A percentile compares a stretch with the other conserved stretches of the same genome.
These are phyloP conservation scores for Anacardium occidentale DNA, from an alignment of 345 rosid genomes.

Conservation along the genomic window DNA sequence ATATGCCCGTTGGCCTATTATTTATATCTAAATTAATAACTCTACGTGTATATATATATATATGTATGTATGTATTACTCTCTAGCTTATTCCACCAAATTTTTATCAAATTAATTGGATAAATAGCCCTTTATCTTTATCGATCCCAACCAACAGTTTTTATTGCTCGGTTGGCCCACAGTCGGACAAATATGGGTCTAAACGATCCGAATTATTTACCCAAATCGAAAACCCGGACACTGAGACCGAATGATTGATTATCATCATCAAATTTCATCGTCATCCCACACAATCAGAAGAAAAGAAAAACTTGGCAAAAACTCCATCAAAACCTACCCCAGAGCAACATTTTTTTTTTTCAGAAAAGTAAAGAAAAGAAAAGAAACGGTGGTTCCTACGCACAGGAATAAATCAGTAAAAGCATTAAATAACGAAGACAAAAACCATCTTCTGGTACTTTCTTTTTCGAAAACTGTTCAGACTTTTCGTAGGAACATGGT, in stretches of 20 bases:
- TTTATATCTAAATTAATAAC: too few species aligned
- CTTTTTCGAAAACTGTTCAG: background rate
- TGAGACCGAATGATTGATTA: background rate
- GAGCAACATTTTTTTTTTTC: too few species aligned
- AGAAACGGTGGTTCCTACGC: background rate
- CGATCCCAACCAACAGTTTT: too few species aligned
- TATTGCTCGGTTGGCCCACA: background rate
- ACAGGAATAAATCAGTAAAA: background rate
- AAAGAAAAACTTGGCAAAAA: background rate
- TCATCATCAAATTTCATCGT: background rate
- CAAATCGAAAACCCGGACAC: background rate
- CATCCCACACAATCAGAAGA: background rate
- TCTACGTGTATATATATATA: too few species aligned
- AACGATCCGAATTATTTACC: background rate
- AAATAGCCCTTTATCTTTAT: too few species aligned
- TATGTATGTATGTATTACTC: too few species aligned
- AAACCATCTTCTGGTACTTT: conserved; percentile 3
- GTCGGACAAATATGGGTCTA: background rate
- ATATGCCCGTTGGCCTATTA: too few species aligned
- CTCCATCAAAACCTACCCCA: background rate
- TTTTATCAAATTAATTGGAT: too few species aligned
- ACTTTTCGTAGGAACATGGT: background rate
- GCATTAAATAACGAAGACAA: background rate
- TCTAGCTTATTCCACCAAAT: too few species aligned
- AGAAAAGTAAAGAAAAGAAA: background rate